A percentile compares a stretch with the other conserved stretches of the same genome.
phyloP scores from a whole-genome alignment of 495 filamentous ascomycete species.

The Penicillium simplicissimum region DNA sequence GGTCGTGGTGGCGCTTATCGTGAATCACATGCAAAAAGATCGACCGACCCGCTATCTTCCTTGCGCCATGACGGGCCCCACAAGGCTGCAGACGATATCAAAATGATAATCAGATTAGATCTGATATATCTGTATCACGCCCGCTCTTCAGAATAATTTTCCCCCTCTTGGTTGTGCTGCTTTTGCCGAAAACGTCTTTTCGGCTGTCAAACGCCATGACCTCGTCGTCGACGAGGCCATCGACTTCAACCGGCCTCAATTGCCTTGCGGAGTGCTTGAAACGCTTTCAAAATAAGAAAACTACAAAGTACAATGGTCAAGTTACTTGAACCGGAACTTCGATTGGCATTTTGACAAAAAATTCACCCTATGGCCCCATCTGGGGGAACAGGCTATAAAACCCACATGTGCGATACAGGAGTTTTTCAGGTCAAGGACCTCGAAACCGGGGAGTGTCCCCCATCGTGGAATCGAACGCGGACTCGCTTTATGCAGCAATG shows the following conservation, averaged over 20 bases:
- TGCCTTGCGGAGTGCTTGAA: background rate
- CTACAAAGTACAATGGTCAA: background rate
- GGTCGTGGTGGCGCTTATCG: background rate
- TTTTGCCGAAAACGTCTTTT: background rate
- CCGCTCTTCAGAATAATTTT: background rate
- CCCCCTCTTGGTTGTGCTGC: background rate
- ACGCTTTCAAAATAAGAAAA: too few relatives aligned
- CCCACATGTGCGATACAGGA: background rate
- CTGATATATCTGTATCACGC: background rate
- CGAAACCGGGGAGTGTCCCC: background rate
- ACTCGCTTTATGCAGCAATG: conserved; percentile 4
- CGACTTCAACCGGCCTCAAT: background rate
- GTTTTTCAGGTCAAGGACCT: background rate
- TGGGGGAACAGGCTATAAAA: conserved; percentile 5
- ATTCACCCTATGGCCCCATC: conserved; percentile 5
- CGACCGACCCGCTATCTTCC: background rate
- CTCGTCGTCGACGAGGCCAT: background rate
- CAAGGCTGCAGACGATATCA: background rate
- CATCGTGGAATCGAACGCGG: background rate
- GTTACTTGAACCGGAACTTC: background rate
- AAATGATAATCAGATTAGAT: background rate
- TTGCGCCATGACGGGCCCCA: background rate
- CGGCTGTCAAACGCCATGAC: background rate
- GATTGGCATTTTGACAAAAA: background rate
- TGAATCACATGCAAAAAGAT: background rate